Evolutionary conservation across 2,329 filamentous ascomycete genomes (phyloP).

Genomic region (Calonectria ilicicola): DNA sequence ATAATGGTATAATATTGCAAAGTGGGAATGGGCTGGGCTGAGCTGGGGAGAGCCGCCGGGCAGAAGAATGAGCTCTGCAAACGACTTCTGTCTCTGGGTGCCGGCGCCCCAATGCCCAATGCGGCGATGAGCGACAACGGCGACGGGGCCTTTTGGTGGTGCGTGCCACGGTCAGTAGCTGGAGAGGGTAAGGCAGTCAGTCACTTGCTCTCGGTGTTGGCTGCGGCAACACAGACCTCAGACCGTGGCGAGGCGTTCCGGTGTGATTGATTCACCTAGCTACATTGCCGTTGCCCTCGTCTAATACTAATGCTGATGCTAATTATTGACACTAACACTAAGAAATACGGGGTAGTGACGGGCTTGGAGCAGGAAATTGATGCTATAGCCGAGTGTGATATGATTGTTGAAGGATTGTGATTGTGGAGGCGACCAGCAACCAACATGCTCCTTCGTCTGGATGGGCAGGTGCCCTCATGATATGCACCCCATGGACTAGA

Average conservation of each 20-base stretch:
- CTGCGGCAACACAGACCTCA: not conserved
- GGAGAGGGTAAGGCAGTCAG: not conserved
- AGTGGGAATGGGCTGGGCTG: too few relatives aligned
- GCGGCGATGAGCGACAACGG: constrained; percentile 1
- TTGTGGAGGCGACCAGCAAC: not conserved
- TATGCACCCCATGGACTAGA: not conserved
- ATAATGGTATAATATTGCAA: too few relatives aligned
- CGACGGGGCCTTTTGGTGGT: not conserved
- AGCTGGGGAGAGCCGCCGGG: too few relatives aligned
- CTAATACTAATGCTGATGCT: too few relatives aligned
- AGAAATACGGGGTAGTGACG: too few relatives aligned
- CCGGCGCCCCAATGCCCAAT: constrained; percentile 14
- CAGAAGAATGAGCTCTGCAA: not conserved
- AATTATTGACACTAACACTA: too few relatives aligned
- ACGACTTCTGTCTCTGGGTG: too few relatives aligned
- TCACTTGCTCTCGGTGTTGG: not conserved
- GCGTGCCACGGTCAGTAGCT: not conserved
- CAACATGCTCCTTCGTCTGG: not conserved
- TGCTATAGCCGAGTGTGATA: not conserved
- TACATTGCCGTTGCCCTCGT: not conserved
- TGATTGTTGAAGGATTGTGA: not conserved
- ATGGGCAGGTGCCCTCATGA: not conserved
- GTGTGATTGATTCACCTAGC: constrained; percentile 2
- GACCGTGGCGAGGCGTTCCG: not conserved
- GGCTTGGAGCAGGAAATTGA: not conserved